Conservation (phyloP, 2,329 filamentous ascomycete genomes). For the Lecanosticta acicola region DNA sequence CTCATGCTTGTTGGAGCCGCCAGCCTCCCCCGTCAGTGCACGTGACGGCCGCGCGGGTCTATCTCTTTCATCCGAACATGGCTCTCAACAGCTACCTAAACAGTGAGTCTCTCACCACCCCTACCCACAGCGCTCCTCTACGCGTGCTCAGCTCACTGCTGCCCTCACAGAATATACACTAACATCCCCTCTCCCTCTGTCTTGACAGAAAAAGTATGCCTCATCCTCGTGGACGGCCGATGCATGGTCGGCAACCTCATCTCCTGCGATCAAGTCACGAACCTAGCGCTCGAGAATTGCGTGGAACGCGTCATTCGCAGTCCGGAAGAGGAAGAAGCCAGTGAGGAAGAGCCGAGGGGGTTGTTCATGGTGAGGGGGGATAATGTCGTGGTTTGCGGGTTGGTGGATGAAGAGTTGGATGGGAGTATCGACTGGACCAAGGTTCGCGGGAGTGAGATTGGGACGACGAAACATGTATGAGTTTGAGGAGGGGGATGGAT, state of each 20-base stretch:
- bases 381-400: slow-evolving; percentile 83
- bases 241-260: slow-evolving; percentile 70
- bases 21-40: neutral
- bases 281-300: slow-evolving; percentile 78
- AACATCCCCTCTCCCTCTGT: slow-evolving; percentile 1
- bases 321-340: slow-evolving; percentile 74
- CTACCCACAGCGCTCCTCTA: slow-evolving; percentile 2
- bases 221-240: slow-evolving; percentile 87
- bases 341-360: slow-evolving; percentile 73
- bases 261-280: slow-evolving; percentile 85
- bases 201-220: slow-evolving; percentile 73
- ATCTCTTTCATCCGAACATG: no score
- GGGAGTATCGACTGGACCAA: slow-evolving; percentile 86
- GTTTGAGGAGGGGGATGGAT: no score
- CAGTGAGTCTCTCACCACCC: slow-evolving; percentile 14
- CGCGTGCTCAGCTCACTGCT: slow-evolving; percentile 2
- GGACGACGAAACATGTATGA: slow-evolving; percentile 61
- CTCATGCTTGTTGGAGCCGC: no score
- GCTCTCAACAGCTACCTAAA: slow-evolving; percentile 22
- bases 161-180: slow-evolving; percentile 4
- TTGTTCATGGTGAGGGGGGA: slow-evolving; percentile 90
- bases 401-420: slow-evolving; percentile 86
- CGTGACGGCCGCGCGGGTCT: neutral
- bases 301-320: slow-evolving; percentile 86
- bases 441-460: slow-evolving; percentile 78